Evolutionary conservation across 164 flowering plant species (phyloP).

Genomic region (Piper longum): DNA sequence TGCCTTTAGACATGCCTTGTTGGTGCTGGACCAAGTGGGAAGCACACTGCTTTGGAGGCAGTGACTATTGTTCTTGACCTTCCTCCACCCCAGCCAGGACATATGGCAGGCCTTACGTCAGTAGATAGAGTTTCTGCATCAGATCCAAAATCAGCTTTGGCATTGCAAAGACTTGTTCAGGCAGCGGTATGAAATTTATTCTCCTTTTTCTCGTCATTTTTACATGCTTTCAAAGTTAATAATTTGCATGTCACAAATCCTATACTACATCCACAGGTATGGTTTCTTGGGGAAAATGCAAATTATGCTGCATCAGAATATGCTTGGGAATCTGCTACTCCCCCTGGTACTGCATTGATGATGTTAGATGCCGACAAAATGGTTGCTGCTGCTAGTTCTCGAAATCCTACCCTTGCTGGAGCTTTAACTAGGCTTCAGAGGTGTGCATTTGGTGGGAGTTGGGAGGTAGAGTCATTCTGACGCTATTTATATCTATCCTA

Average conservation of each 20-base stretch:
- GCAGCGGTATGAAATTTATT: slow-evolving; percentile 67
- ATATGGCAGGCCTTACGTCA: slow-evolving; percentile 65
- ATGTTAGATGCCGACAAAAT: slow-evolving; percentile 98
- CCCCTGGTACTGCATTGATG: slow-evolving; percentile 99
- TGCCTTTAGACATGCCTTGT: slow-evolving; percentile 72
- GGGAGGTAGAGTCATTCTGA: slow-evolving; percentile 62
- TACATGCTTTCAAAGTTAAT: background rate
- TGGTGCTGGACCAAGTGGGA: slow-evolving; percentile 98
- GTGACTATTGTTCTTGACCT: slow-evolving; percentile 96
- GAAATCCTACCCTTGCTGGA: slow-evolving; percentile 92
- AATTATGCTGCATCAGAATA: slow-evolving; percentile 99
- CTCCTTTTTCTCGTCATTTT: background rate
- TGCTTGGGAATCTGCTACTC: slow-evolving; percentile 99
- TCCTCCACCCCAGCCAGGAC: slow-evolving; percentile 97
- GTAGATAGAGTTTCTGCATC: slow-evolving; percentile 86
- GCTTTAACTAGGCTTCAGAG: slow-evolving; percentile 94
- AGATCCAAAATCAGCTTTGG: slow-evolving; percentile 97
- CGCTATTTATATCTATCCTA: background rate
- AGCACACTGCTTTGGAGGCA: slow-evolving; percentile 97
- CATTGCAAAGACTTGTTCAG: slow-evolving; percentile 87
- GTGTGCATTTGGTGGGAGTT: slow-evolving; percentile 96
- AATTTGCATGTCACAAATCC: background rate
- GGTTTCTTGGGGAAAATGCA: slow-evolving; percentile 99
- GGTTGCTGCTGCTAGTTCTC: slow-evolving; percentile 99
- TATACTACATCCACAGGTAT: slow-evolving; percentile 37